These are phyloP conservation scores for Huntiella decipiens DNA, from an alignment of 2,329 filamentous ascomycete species.

Conservation along the genomic window DNA sequence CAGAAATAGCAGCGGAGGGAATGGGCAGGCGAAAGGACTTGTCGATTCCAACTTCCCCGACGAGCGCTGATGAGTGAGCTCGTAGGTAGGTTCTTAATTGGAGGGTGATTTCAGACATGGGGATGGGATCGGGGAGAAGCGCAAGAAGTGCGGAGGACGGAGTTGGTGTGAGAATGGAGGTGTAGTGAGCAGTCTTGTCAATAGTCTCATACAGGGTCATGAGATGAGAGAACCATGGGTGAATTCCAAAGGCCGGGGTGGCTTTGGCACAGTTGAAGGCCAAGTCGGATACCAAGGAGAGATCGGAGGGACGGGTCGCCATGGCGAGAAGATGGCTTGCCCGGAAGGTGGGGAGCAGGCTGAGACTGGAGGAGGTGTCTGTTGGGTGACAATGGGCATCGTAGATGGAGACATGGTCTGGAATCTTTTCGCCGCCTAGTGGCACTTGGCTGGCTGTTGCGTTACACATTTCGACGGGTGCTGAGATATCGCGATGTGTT, in stretches of 20 bases:
- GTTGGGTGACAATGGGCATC: constrained; percentile 77
- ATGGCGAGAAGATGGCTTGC: constrained; percentile 51
- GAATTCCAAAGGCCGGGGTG: constrained; percentile 63
- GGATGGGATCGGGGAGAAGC: constrained; percentile 37
- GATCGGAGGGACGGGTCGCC: constrained; percentile 59
- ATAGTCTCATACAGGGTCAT: constrained; percentile 26
- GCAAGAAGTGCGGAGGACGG: constrained; percentile 27
- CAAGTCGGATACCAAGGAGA: constrained; percentile 47
- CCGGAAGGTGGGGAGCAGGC: constrained; percentile 43
- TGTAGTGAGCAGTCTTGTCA: constrained; percentile 34
- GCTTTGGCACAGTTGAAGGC: constrained; percentile 23
- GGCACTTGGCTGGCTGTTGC: no score
- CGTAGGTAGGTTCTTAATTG: constrained; percentile 37
- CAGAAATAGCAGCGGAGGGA: constrained; percentile 1
- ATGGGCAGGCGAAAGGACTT: constrained; percentile 54
- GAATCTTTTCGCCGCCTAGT: background rate
- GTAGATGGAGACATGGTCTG: constrained; percentile 33
- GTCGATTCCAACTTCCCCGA: constrained; percentile 65
- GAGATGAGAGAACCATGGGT: constrained; percentile 71
- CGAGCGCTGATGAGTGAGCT: constrained; percentile 41
- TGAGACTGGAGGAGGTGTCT: constrained; percentile 48
- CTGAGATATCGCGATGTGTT: no score
- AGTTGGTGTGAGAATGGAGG: constrained; percentile 36
- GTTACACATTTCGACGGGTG: no score
- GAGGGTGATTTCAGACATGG: constrained; percentile 38